phyloP scores from a whole-genome alignment of 2,329 filamentous ascomycete species.

The Neodidymelliopsis sp. region DNA sequence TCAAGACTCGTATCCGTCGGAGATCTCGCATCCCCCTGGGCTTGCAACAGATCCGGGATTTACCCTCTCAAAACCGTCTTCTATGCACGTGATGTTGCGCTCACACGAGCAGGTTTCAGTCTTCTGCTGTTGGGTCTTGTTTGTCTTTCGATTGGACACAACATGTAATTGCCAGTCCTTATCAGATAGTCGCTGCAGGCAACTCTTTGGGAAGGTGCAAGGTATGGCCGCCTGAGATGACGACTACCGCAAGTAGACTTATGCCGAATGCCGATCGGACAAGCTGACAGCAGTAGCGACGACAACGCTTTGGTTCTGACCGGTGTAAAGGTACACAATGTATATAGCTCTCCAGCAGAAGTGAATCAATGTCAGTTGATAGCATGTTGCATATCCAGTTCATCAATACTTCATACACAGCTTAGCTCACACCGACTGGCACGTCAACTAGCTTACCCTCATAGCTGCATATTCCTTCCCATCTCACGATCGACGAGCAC shows the following conservation, averaged over 20 bases:
- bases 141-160: not conserved
- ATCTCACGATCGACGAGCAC: not conserved
- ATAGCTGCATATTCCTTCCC: not conserved
- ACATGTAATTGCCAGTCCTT: not conserved
- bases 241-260: not conserved
- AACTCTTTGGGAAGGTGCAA: slow-evolving; percentile 17
- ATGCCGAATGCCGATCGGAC: slow-evolving; percentile 20
- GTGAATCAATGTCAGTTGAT: no score
- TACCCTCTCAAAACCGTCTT: slow-evolving; percentile 44
- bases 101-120: no score
- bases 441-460: no score
- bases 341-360: not conserved
- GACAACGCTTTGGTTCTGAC: not conserved
- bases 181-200: slow-evolving; percentile 11
- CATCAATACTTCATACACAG: not conserved
- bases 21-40: slow-evolving; percentile 28
- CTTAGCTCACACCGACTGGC: not conserved
- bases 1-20: slow-evolving; percentile 53
- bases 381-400: not conserved
- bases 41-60: slow-evolving; percentile 42
- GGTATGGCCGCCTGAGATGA: slow-evolving; percentile 3
- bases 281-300: not conserved
- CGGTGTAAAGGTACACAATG: not conserved
- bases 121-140: not conserved
- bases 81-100: slow-evolving; percentile 10